Evolutionary conservation across 2,329 filamentous ascomycete species (phyloP).

Genomic region (Penicillium sp.): DNA sequence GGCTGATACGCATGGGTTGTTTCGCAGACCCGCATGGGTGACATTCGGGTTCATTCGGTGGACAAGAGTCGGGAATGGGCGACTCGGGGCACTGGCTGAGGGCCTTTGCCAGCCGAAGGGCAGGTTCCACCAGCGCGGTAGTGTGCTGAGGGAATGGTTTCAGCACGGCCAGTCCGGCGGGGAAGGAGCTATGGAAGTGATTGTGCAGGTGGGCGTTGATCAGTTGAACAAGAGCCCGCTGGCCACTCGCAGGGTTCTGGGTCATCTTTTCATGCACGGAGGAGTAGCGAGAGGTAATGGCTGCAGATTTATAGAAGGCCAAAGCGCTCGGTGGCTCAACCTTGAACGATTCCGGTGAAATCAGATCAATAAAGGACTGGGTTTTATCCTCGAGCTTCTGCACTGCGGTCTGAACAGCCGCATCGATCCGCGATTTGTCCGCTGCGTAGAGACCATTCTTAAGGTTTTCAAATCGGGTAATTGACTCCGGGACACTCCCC

Average conservation of each 20-base stretch:
- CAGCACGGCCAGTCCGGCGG: constrained; percentile 72
- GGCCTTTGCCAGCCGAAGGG: constrained; percentile 68
- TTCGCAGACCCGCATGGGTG: constrained; percentile 66
- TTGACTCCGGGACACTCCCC: constrained; percentile 71
- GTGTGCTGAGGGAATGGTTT: constrained; percentile 77
- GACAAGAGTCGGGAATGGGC: constrained; percentile 74
- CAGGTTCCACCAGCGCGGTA: constrained; percentile 67
- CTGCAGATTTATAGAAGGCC: constrained; percentile 70
- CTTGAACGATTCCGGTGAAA: constrained; percentile 60
- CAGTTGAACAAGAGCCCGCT: constrained; percentile 66
- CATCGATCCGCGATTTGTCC: constrained; percentile 61
- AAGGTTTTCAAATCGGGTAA: constrained; percentile 66
- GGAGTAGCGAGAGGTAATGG: constrained; percentile 64
- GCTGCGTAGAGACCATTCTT: constrained; percentile 72
- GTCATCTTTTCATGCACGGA: constrained; percentile 63
- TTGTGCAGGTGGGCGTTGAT: constrained; percentile 83
- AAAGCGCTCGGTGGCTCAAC: constrained; percentile 67
- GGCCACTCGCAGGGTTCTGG: constrained; percentile 57
- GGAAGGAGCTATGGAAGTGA: constrained; percentile 78
- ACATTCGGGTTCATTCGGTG: constrained; percentile 75
- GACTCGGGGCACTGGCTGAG: constrained; percentile 72
- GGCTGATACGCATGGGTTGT: constrained; percentile 62
- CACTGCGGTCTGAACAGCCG: constrained; percentile 61
- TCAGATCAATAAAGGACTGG: constrained; percentile 62
- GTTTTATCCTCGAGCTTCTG: constrained; percentile 55